A percentile compares a stretch with the other conserved stretches of the same genome.
Evolutionary conservation across 2,329 filamentous ascomycete genomes (phyloP).

Genomic region (Sclerotinia subarctica): DNA sequence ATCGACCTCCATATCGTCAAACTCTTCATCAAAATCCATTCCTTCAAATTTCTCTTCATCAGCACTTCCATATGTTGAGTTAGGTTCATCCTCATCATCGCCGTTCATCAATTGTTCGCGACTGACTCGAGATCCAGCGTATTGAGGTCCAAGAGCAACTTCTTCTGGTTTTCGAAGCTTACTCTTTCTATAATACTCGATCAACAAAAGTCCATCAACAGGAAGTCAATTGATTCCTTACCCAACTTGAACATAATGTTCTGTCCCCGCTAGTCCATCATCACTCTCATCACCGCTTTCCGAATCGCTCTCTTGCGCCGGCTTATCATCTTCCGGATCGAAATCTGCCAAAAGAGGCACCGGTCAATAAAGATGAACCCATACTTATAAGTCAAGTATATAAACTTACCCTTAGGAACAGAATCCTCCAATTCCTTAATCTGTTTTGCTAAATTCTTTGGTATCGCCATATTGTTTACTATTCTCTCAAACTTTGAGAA

Average conservation of each 20-base stretch:
- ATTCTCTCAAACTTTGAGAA: constrained; percentile 23
- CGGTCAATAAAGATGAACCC: constrained; percentile 4
- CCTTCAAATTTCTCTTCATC: constrained; percentile 45
- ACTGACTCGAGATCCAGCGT: constrained; percentile 73
- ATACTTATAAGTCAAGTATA: background rate
- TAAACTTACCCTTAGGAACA: constrained; percentile 52
- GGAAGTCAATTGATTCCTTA: constrained; percentile 39
- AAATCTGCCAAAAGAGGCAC: constrained; percentile 38
- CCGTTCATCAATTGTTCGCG: constrained; percentile 61
- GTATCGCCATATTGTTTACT: constrained; percentile 46
- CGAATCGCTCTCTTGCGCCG: constrained; percentile 30
- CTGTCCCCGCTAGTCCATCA: constrained; percentile 62
- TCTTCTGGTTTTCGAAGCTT: constrained; percentile 73
- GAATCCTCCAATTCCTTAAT: constrained; percentile 61
- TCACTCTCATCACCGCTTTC: constrained; percentile 51
- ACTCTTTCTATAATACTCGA: constrained; percentile 60
- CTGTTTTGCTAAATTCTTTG: constrained; percentile 52
- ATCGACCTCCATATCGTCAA: constrained; percentile 56
- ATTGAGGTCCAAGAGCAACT: constrained; percentile 70
- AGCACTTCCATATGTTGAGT: constrained; percentile 30
- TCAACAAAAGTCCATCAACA: constrained; percentile 9
- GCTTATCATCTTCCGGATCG: constrained; percentile 41
- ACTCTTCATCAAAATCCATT: constrained; percentile 52
- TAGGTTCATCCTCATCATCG: constrained; percentile 48
- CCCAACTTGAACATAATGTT: constrained; percentile 82